Conservation (phyloP, 2,329 filamentous ascomycete species). For the Westerdykella ornata region DNA sequence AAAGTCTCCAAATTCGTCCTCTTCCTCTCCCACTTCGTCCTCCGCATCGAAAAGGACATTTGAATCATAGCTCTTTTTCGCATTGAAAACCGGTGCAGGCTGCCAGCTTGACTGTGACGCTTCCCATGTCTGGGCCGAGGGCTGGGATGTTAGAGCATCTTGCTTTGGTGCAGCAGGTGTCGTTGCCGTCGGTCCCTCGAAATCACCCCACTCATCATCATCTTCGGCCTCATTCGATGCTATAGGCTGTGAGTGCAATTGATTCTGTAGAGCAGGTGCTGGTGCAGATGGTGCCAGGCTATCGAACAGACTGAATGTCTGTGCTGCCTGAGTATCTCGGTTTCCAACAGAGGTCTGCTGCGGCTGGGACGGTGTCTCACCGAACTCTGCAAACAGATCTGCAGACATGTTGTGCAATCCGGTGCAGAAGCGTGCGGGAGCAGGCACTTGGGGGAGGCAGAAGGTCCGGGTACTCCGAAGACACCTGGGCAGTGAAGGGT, state of each 20-base stretch:
- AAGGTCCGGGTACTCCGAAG: too few species aligned
- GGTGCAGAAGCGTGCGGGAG: background rate
- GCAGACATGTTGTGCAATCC: constrained; percentile 25
- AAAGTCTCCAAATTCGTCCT: constrained; percentile 34
- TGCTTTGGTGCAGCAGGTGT: constrained; percentile 7
- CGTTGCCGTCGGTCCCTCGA: constrained; percentile 27
- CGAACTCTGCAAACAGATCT: constrained; percentile 34
- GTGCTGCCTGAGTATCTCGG: constrained; percentile 6
- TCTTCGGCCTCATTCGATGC: constrained; percentile 13
- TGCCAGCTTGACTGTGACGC: constrained; percentile 17
- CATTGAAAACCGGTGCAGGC: constrained; percentile 22
- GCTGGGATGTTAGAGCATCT: constrained; percentile 13
- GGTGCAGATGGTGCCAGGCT: constrained; percentile 15
- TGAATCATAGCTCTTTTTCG: constrained; percentile 30
- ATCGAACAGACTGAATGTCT: constrained; percentile 33
- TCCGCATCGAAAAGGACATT: constrained; percentile 39
- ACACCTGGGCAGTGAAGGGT: too few species aligned
- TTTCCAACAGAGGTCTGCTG: constrained; percentile 7
- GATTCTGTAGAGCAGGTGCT: constrained; percentile 10
- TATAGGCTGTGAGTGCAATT: constrained; percentile 8
- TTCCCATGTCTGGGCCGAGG: constrained; percentile 6
- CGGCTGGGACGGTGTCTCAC: constrained; percentile 11
- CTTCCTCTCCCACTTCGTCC: constrained; percentile 29
- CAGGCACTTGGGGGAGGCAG: too few species aligned
- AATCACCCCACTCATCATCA: constrained; percentile 39